Evolutionary conservation across 495 filamentous ascomycete genomes (phyloP).

Genomic region (Talaromyces nanjingensis): DNA sequence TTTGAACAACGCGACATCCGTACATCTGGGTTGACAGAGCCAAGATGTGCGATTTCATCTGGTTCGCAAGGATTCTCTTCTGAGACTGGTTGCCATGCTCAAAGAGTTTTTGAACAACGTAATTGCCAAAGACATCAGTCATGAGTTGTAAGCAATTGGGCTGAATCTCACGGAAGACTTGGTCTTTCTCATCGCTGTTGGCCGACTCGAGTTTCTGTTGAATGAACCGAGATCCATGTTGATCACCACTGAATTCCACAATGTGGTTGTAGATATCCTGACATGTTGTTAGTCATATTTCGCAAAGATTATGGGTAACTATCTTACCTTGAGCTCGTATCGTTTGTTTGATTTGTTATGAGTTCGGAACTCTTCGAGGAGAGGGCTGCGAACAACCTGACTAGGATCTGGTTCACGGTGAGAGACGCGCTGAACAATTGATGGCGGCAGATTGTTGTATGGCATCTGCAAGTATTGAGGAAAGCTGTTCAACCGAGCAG

Average conservation of each 20-base stretch:
- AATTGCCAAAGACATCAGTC: slow-evolving; percentile 97
- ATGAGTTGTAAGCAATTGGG: slow-evolving; percentile 80
- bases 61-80: slow-evolving; percentile 76
- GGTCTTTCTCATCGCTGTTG: slow-evolving; percentile 96
- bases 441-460: slow-evolving; percentile 26
- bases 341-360: slow-evolving; percentile 70
- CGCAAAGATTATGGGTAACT: not conserved
- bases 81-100: slow-evolving; percentile 93
- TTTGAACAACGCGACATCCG: slow-evolving; percentile 93
- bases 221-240: slow-evolving; percentile 92
- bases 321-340: slow-evolving; percentile 71
- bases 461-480: slow-evolving; percentile 29
- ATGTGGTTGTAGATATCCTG: slow-evolving; percentile 83
- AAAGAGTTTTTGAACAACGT: slow-evolving; percentile 97
- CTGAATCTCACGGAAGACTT: slow-evolving; percentile 80
- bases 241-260: slow-evolving; percentile 93
- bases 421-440: slow-evolving; percentile 39
- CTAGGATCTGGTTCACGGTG: slow-evolving; percentile 59
- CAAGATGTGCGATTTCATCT: slow-evolving; percentile 80
- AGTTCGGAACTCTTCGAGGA: slow-evolving; percentile 74
- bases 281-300: slow-evolving; percentile 9
- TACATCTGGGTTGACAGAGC: slow-evolving; percentile 85
- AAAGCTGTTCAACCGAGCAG: slow-evolving; percentile 30
- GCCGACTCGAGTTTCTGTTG: slow-evolving; percentile 91
- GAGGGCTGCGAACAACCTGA: slow-evolving; percentile 58